Base-by-base conservation (phyloP, 208 protist genomes). In the Leishmania amazonensis region DNA sequence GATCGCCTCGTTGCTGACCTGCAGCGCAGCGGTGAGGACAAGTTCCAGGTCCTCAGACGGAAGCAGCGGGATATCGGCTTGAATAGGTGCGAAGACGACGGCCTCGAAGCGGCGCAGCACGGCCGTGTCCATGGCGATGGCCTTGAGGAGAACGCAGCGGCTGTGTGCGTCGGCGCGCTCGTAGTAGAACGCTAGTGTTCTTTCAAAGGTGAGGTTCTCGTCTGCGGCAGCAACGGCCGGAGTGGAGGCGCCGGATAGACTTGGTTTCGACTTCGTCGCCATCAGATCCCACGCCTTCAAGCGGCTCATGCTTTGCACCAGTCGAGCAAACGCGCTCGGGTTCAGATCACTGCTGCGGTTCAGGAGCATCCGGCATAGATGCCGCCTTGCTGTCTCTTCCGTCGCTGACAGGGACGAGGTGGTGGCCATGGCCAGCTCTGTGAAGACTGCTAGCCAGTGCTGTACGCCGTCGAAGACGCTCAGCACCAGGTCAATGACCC, bases 1-100 rank as follows among this genome's bases (percentile, higher is more conserved):
- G 2, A 91, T 73, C 1, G 76, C 35, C 24, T 80, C 80, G 49
- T 79, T 87, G 2, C 64, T 79, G 75, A 94, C 81, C 62, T 85
- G 79, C 71, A 95, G 78, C 2, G 89, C 76, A 17, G 94, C 87
- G 3, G 79, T 86, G 21, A 98, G 87, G 8, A 97, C 80, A 57
- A 91, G 81, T 83, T 98, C 95, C 35, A 98, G 47, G 85, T 96
- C 92, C 57, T 98, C 93, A 24, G 81, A 60, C 19, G 93, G 91
- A 31, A 98, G 86, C 31, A 95, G 81, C 17, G 89, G 75, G 3
- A 95, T 78, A 65, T 90, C 87, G n/a, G 80, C 35, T 13, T 82
- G 73, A 1, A 96, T 45, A n/a, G 87, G 76, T 15, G 75, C 79
- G 42, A 96, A 87, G 58, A 91, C 85, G 60, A 89, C 83, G 11